These are phyloP conservation scores for Nicotiana undulata DNA, from an alignment of 257 asterid species.

Conservation along the genomic window DNA sequence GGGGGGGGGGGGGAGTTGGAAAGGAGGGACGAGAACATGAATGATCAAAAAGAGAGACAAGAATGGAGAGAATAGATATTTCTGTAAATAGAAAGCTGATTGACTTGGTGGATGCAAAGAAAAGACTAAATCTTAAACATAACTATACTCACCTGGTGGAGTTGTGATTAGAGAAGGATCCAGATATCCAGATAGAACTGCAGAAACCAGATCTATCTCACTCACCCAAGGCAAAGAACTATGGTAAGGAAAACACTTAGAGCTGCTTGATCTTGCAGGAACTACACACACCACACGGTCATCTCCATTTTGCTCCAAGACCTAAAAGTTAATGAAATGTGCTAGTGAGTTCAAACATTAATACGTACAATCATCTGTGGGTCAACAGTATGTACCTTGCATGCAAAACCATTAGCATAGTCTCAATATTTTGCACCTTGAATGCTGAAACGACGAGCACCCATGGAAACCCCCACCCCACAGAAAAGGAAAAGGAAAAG, in stretches of 20 bases:
- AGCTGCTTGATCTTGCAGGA: conserved; percentile 42
- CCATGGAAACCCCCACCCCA: not conserved
- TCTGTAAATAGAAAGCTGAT: not conserved
- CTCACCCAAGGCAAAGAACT: conserved; percentile 51
- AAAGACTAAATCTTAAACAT: not conserved
- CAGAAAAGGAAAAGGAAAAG: not conserved
- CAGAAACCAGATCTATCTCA: conserved; percentile 66
- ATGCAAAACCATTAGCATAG: not conserved
- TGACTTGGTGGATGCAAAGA: not conserved
- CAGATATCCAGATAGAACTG: conserved; percentile 62
- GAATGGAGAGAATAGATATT: not conserved
- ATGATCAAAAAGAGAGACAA: not conserved
- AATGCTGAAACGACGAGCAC: conserved; percentile 5
- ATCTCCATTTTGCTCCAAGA: conserved; percentile 31
- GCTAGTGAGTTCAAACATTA: not conserved
- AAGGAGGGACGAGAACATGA: not conserved
- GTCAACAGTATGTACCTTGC: not conserved
- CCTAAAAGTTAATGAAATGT: conserved; percentile 27
- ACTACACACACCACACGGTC: conserved; percentile 43
- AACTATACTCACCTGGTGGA: conserved; percentile 57
- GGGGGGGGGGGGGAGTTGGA: not conserved
- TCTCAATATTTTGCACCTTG: not conserved
- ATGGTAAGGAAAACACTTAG: conserved; percentile 23
- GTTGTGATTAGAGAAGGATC: conserved; percentile 57
- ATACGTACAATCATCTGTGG: not conserved